A percentile compares a stretch with the other conserved stretches of the same genome.
phyloP scores from a whole-genome alignment of 768 basidiomycete genomes.

The Lactarius hengduanensis region DNA sequence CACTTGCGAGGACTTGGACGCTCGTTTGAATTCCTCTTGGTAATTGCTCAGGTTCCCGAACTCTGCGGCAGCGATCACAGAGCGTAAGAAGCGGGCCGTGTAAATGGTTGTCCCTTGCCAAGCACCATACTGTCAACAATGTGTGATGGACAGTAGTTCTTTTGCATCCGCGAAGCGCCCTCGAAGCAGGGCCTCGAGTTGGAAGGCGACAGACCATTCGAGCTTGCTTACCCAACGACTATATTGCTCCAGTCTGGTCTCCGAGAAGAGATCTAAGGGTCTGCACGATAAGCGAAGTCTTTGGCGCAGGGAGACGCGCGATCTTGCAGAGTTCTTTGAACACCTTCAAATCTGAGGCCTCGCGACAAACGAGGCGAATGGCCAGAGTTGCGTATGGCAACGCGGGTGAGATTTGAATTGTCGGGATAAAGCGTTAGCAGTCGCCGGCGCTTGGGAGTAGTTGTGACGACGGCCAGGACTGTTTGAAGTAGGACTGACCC shows the following conservation, averaged over 20 bases:
- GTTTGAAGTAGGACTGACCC: background rate
- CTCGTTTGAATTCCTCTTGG: conserved; percentile 22
- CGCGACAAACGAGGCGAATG: conserved; percentile 49
- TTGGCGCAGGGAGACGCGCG: conserved; percentile 37
- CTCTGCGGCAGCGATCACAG: conserved; percentile 35
- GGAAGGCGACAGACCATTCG: conserved; percentile 57
- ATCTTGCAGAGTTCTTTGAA: conserved; percentile 42
- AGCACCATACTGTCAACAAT: conserved; percentile 36
- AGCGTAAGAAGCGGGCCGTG: conserved; percentile 42
- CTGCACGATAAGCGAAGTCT: conserved; percentile 41
- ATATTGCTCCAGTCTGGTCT: conserved; percentile 35
- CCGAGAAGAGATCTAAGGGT: conserved; percentile 46
- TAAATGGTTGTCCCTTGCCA: conserved; percentile 38
- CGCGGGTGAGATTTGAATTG: conserved; percentile 39
- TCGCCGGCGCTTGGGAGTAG: conserved; percentile 35
- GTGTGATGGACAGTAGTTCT: conserved; percentile 48
- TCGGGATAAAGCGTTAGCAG: conserved; percentile 38
- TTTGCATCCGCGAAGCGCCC: conserved; percentile 46
- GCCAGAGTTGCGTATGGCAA: conserved; percentile 55
- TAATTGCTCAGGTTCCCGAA: conserved; percentile 15
- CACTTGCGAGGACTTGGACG: conserved; percentile 34
- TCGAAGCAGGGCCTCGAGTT: conserved; percentile 47
- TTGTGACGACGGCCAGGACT: background rate
- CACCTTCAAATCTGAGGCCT: conserved; percentile 35
- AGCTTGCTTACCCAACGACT: conserved; percentile 38